A percentile compares a stretch with the other conserved stretches of the same genome.
Conservation (phyloP, 441 rosid species). For the Arabidopsis lyrata region DNA sequence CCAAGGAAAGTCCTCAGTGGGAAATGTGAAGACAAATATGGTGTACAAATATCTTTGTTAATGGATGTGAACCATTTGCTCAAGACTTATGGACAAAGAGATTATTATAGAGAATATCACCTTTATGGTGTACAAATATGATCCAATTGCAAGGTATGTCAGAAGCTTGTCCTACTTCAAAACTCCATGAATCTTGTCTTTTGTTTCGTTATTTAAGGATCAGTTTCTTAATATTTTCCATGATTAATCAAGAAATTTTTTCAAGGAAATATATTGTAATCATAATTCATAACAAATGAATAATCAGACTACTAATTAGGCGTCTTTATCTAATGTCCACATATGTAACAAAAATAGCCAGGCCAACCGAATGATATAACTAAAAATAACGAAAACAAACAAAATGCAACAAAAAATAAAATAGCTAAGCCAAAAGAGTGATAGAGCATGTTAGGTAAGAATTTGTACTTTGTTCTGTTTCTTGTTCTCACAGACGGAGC, state of each 20-base stretch:
- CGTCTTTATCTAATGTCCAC: background rate
- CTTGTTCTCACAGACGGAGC: background rate
- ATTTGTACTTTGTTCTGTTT: background rate
- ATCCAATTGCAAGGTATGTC: too few species aligned
- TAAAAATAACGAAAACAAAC: background rate
- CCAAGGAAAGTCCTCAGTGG: too few species aligned
- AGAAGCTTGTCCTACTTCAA: too few species aligned
- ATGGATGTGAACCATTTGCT: too few species aligned
- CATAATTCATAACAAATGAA: too few species aligned
- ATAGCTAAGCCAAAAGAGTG: background rate
- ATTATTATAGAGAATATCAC: too few species aligned
- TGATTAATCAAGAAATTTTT: too few species aligned
- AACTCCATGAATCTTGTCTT: background rate
- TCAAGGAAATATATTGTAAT: too few species aligned
- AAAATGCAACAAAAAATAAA: background rate
- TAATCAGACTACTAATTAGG: background rate
- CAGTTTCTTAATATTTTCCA: background rate
- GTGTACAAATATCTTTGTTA: too few species aligned
- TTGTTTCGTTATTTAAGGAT: background rate
- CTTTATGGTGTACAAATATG: too few species aligned
- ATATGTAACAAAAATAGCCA: background rate
- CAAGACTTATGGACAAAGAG: too few species aligned
- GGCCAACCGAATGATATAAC: background rate
- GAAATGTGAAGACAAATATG: background rate
- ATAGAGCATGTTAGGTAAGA: background rate